Conservation (phyloP, 352 stramenopile genomes). For the Phytophthora litchii region DNA sequence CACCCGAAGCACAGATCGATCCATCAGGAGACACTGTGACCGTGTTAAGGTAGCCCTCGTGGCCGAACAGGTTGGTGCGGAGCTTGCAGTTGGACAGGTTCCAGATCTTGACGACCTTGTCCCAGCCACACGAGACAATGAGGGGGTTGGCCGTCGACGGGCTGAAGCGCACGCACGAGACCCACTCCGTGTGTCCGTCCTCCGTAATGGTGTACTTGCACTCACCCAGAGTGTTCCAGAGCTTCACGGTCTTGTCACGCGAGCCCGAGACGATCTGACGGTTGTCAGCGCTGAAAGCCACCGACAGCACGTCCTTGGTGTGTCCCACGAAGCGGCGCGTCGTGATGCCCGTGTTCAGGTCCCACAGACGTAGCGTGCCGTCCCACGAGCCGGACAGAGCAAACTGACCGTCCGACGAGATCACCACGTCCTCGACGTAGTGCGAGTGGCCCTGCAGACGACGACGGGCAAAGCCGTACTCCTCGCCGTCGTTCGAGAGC, state of each 20-base stretch:
- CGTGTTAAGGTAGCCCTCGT: slow-evolving; percentile 99
- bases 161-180: slow-evolving; percentile 99
- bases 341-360: slow-evolving; percentile 99
- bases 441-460: slow-evolving; percentile 98
- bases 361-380: slow-evolving; percentile 98
- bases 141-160: slow-evolving; percentile 95
- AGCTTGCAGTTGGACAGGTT: slow-evolving; percentile 99
- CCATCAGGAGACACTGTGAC: slow-evolving; percentile 99
- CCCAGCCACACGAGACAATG: slow-evolving; percentile 99
- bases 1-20: slow-evolving; percentile 98
- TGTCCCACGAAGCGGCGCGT: slow-evolving; percentile 99
- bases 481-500: slow-evolving; percentile 95
- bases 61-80: slow-evolving; percentile 98
- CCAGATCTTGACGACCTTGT: slow-evolving; percentile 99
- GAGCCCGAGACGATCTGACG: slow-evolving; percentile 99
- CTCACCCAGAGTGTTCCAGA: slow-evolving; percentile 99
- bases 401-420: slow-evolving; percentile 99
- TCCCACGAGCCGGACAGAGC: slow-evolving; percentile 99
- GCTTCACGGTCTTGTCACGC: slow-evolving; percentile 99
- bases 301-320: slow-evolving; percentile 99
- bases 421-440: slow-evolving; percentile 99
- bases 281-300: slow-evolving; percentile 99
- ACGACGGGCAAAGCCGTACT: slow-evolving; percentile 97
- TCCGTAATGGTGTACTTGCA: slow-evolving; percentile 99
- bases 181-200: slow-evolving; percentile 99